Conservation (phyloP, 495 filamentous ascomycete genomes). For the Rusavskia elegans region DNA sequence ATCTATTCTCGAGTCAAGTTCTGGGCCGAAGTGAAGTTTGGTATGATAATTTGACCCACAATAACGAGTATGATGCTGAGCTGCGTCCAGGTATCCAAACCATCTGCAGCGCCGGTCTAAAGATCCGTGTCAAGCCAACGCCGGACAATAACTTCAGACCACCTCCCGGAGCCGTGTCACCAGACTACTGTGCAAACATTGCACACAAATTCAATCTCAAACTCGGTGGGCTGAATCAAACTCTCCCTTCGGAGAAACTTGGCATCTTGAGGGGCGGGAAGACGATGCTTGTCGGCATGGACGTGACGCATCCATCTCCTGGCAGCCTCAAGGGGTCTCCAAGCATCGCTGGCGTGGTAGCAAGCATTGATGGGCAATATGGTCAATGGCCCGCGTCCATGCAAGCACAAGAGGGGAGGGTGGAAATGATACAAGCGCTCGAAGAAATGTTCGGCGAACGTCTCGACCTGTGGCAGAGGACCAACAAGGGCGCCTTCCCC, state of each 20-base stretch:
- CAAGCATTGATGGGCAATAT: slow-evolving; percentile 45
- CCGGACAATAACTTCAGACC: neutral
- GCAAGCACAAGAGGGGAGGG: slow-evolving; percentile 34
- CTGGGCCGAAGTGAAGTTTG: slow-evolving; percentile 44
- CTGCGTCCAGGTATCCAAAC: slow-evolving; percentile 43
- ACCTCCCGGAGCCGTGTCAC: slow-evolving; percentile 22
- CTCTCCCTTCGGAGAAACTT: slow-evolving; percentile 28
- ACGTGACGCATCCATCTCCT: slow-evolving; percentile 80
- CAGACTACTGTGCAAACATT: slow-evolving; percentile 61
- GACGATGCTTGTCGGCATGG: slow-evolving; percentile 76
- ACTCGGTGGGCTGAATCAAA: slow-evolving; percentile 64
- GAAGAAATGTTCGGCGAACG: slow-evolving; percentile 41
- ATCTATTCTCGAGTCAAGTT: slow-evolving; percentile 56
- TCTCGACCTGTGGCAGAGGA: slow-evolving; percentile 39
- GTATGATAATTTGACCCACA: slow-evolving; percentile 44
- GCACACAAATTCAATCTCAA: slow-evolving; percentile 79
- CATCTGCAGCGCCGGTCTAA: slow-evolving; percentile 35
- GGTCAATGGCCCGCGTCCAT: slow-evolving; percentile 54
- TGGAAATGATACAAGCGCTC: slow-evolving; percentile 44
- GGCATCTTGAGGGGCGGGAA: slow-evolving; percentile 42
- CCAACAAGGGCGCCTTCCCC: slow-evolving; percentile 34
- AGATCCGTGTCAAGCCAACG: too few species aligned
- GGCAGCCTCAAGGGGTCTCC: slow-evolving; percentile 40
- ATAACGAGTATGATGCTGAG: slow-evolving; percentile 21
- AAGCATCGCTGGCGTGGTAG: slow-evolving; percentile 62